Conservation (phyloP, 1,139 yeast genomes). For the Geotrichum histeridarum region DNA sequence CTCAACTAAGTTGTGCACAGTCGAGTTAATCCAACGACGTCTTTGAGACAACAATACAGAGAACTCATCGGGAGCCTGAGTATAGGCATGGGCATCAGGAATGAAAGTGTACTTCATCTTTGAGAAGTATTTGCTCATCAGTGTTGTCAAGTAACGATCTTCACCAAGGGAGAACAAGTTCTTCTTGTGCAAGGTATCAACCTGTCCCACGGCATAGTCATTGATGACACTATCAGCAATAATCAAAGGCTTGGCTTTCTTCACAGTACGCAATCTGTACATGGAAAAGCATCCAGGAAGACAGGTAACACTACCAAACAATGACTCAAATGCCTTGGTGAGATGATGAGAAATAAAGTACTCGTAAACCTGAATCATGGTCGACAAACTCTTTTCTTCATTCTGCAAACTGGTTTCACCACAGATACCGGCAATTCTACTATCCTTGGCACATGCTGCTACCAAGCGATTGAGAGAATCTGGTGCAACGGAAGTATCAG, state of each 20-base stretch:
- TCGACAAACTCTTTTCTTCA: conserved; percentile 38
- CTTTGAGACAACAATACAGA: conserved; percentile 42
- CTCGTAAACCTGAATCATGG: conserved; percentile 44
- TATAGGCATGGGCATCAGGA: conserved; percentile 40
- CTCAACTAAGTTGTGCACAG: conserved; percentile 43
- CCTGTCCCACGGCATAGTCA: conserved; percentile 39
- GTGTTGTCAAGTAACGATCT: conserved; percentile 42
- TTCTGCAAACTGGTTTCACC: conserved; percentile 42
- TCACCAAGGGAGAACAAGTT: conserved; percentile 42
- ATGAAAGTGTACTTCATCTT: conserved; percentile 39
- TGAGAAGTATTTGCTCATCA: conserved; percentile 40
- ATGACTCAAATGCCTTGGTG: conserved; percentile 41
- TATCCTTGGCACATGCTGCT: conserved; percentile 39
- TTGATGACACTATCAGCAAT: conserved; percentile 38
- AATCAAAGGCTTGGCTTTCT: conserved; percentile 38
- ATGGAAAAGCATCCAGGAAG: conserved; percentile 43
- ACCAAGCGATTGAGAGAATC: conserved; percentile 40
- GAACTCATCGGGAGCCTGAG: conserved; percentile 43
- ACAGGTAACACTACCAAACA: conserved; percentile 42
- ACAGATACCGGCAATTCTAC: conserved; percentile 40
- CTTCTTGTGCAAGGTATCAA: conserved; percentile 43
- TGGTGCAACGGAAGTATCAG: conserved; percentile 39
- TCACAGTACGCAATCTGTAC: conserved; percentile 39
- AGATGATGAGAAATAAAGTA: conserved; percentile 42
- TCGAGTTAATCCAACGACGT: conserved; percentile 45